Evolutionary conservation across 2,329 filamentous ascomycete species (phyloP), one percentile per base, ranked within the genome.

Genomic region (Cladosporium sp.): DNA sequence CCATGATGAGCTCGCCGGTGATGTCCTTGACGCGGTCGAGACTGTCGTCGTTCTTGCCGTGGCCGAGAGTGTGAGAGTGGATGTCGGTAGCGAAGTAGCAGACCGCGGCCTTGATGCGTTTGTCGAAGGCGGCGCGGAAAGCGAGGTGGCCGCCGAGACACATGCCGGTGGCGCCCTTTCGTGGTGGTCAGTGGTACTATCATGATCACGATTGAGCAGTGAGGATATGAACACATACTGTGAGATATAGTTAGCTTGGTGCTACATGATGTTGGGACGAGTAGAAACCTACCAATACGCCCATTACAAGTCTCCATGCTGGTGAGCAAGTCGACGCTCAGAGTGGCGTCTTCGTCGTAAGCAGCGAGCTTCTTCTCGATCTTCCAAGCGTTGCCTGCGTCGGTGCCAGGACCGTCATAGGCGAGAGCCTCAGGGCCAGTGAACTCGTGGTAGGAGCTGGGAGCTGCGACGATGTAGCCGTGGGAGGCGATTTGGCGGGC

Each of bases 21-120:
- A 96, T 90, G 70, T 90, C 87, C 7, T 78, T 76, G 18, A 91
- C 84, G 56, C 88, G 77, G 18, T 81, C 78, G 55, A 91, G 75
- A 69, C 83, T 86, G 72, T 91, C 85, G 74, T 91, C 89, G 26
- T 82, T 82, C 76, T 86, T 86, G 70, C 86, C 80, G 66, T 86
- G 85, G 28, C 92, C 94, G 0, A 98, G 85, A 10, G 89, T 92
- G 65, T 86, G 85, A 69, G 83, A 87, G 81, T 97, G 94, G 62
- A 97, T 88, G 80, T 97, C 94, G 14, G 93, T 97, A 10, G 92
- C 92, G 79, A 97, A 97, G 82, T 93, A 98, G 77, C 92, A 89
- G 33, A 96, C 90, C 44, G 88, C 88, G 33, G 92, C 91, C 46
- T 85, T 84, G 66, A 97, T 86, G 65, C 93, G 86, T 26, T 86